Base-by-base conservation (phyloP, 805 yeast genomes). In the Candida gorgasii region DNA sequence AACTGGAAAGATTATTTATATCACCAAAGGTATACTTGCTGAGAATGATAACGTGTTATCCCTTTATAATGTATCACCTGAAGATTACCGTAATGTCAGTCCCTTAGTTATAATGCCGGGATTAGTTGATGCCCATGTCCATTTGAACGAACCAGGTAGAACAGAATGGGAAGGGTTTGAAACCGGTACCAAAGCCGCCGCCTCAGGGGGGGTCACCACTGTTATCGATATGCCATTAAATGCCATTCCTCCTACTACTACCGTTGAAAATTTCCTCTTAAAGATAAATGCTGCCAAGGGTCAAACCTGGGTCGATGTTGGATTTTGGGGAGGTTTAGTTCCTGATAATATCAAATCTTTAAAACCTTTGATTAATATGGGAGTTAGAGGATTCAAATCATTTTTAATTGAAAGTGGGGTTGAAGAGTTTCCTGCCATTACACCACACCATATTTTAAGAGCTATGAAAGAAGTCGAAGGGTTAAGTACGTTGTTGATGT, bases 161-260 rank as follows among this genome's bases (percentile, higher is more conserved):
- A 90, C 97, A 1, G 96, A 89, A 48, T 90, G 98, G 98, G 98
- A 90, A 63, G 98, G 98, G 1, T 90, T 92, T 60, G 96, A 82
- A n/a, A 85, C 96, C 0, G 98, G 98, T 0, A 90, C 98, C 0
- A 83, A 84, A 58, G 86, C 96, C 2, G 97, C 97, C 0, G 95
- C 95, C 0, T 75, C 90, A 9, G 98, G 98, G 13, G 98, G 98
- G 44, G 97, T 90, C 37, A 90, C 98, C 17, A 89, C 97, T 0
- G 95, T 90, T 14, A 77, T 90, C 14, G 98, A 90, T 61, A 90
- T 90, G 98, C 98, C 98, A 0, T 69, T 90, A 58, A 90, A 90
- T 63, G 96, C 97, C 3, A 82, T 90, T 36, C 98, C 98, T 0
- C 97, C 98, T 22, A 90, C 97, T 0, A 92, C 97, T 1, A 87